Evolutionary conservation across 441 rosid genomes (phyloP), one percentile per base, ranked within the genome.

Genomic region (Syzygium syzygioides): DNA sequence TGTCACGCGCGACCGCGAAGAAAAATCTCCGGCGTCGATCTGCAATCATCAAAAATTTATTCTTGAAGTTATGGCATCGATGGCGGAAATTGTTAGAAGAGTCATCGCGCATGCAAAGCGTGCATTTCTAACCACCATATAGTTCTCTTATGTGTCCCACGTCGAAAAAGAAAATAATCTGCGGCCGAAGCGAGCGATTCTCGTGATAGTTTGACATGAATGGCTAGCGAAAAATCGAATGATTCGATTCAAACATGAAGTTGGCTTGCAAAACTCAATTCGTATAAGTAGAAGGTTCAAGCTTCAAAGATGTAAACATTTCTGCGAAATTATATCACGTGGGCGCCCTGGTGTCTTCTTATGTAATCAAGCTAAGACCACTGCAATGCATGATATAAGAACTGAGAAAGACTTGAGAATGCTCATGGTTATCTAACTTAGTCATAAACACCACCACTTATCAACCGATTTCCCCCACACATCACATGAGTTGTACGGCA

Each of bases 61-160:
- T 71, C 17, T 41, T 25, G 37, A 13, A 25, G n/a, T 37, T 41
- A 20, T 3, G 17, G 26, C n/a, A 5, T 23, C n/a, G 3, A 25
- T 10, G 10, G n/a, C 4, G 0, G 13, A 57, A 57, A 57, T 57
- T 57, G 14, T 25, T 25, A 57, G 25, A 71, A 37, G 28, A 37
- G 17, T 7, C 14, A 20, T 71, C 2, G 5, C 4, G 6, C 0
- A 0, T 5, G 50, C 2, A 20, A 20, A 11, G 37, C 14, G 48
- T 13, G 15, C 28, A 19, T 76, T 76, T 37, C 25, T 6, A 11
- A 37, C 9, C 0, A 9, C 4, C 23, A 6, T 20, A 13, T 5
- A 64, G 10, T 66, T 66, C 23, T 8, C 76, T 17, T 62, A 18
- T 4, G 76, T 14, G 76, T 4, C 17, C 6, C 41, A 0, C 13